Percentiles rank a stretch among this genome's conserved stretches.
phyloP scores from a whole-genome alignment of 2,329 filamentous ascomycete species.

The Ophidiomyces ophidiicola region DNA sequence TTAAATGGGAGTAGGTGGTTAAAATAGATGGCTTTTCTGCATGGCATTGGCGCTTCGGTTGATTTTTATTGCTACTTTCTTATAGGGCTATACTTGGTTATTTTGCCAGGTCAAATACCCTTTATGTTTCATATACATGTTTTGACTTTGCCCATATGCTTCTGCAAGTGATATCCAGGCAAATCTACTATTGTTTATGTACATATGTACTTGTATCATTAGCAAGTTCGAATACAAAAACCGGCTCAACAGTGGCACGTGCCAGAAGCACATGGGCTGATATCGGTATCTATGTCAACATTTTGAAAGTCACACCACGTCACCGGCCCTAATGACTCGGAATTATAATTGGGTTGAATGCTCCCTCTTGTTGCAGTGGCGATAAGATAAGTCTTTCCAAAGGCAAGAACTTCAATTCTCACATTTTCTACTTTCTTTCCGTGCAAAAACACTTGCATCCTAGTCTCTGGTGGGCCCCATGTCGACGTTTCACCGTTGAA shows the following conservation, averaged over 20 bases:
- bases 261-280: slow-evolving; percentile 32
- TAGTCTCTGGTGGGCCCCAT: slow-evolving; percentile 30
- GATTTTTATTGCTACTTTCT: not conserved
- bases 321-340: not conserved
- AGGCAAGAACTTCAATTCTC: slow-evolving; percentile 46
- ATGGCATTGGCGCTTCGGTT: slow-evolving; percentile 11
- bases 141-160: not conserved
- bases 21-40: slow-evolving; percentile 6
- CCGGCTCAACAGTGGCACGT: slow-evolving; percentile 19
- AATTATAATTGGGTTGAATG: slow-evolving; percentile 20
- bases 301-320: slow-evolving; percentile 30
- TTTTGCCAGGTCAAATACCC: not conserved
- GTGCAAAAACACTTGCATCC: slow-evolving; percentile 41
- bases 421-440: slow-evolving; percentile 40
- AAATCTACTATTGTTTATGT: too few species aligned
- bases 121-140: not conserved
- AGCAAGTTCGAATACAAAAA: too few species aligned
- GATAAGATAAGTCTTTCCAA: slow-evolving; percentile 48
- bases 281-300: slow-evolving; percentile 39
- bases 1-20: not conserved
- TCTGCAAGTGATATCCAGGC: too few species aligned
- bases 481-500: slow-evolving; percentile 6
- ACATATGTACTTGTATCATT: too few species aligned
- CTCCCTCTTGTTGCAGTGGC: slow-evolving; percentile 40
- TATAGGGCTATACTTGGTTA: not conserved